These are phyloP conservation scores for Tilletia horrida DNA, from an alignment of 1,284 basidiomycete species.

Conservation along the genomic window DNA sequence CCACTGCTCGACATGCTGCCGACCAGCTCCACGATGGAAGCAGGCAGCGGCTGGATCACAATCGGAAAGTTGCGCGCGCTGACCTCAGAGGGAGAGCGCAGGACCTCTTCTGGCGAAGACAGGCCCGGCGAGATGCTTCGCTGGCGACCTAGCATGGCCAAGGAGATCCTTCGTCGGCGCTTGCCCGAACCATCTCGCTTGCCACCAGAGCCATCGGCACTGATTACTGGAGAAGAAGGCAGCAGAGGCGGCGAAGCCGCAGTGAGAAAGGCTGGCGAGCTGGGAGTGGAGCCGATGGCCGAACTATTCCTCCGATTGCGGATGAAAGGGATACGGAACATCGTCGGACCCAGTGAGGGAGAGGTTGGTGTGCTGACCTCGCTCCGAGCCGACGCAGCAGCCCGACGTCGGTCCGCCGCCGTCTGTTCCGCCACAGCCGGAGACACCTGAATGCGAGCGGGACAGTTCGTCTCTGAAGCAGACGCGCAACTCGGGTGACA, in stretches of 20 bases:
- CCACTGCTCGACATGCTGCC: constrained; percentile 15
- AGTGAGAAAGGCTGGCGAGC: neutral
- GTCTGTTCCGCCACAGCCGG: constrained; percentile 21
- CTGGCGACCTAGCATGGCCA: neutral
- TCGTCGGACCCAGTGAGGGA: constrained; percentile 19
- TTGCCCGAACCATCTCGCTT: constrained; percentile 11
- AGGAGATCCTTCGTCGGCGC: neutral
- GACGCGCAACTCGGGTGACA: constrained; percentile 73
- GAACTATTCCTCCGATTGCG: constrained; percentile 25
- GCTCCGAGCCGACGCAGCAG: neutral
- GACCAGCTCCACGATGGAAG: neutral
- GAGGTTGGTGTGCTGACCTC: neutral
- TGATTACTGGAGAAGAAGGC: neutral
- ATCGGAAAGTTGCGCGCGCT: neutral
- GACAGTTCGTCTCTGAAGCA: constrained; percentile 24
- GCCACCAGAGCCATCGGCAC: neutral
- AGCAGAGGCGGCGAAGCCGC: neutral
- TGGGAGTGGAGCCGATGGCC: neutral
- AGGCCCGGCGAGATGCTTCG: neutral
- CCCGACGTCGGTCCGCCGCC: constrained; percentile 13
- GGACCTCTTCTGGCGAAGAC: neutral
- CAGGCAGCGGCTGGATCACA: neutral
- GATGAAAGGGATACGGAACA: constrained; percentile 41
- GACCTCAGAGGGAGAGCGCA: neutral
- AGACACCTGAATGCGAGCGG: constrained; percentile 22